Conservation (phyloP, 1,284 basidiomycete species). For the Papiliotrema fonsecae region DNA sequence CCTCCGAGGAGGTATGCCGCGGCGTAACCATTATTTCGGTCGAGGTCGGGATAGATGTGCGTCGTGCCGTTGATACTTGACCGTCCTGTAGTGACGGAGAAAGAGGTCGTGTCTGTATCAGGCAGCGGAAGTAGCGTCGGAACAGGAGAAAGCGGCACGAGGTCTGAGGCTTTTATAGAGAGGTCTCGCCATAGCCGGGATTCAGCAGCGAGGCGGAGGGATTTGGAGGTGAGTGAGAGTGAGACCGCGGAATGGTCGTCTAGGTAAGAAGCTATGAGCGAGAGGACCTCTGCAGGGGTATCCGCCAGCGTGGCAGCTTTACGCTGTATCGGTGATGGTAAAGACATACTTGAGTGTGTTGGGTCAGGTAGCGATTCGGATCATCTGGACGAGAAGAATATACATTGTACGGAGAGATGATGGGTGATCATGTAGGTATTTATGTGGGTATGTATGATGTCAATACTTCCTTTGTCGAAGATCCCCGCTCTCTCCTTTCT, state of each 20-base stretch:
- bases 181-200: conserved; percentile 4
- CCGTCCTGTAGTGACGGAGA: not conserved
- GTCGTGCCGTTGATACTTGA: not conserved
- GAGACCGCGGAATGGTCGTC: conserved; percentile 6
- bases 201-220: conserved; percentile 5
- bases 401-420: no score
- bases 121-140: no score
- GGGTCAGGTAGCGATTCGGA: no score
- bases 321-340: no score
- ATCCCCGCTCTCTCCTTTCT: no score
- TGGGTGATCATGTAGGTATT: no score
- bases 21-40: not conserved
- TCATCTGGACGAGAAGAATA: no score
- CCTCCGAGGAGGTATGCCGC: not conserved
- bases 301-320: no score
- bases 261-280: conserved; percentile 4
- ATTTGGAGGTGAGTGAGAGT: not conserved
- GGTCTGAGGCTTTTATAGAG: not conserved
- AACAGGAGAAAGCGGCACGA: not conserved
- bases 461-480: no score
- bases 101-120: not conserved
- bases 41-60: not conserved
- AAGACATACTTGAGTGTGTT: no score
- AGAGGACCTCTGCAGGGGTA: conserved; percentile 6
- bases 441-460: no score